These are phyloP conservation scores for Fomitopsis pulvina DNA, from an alignment of 768 basidiomycete genomes.

Conservation along the genomic window DNA sequence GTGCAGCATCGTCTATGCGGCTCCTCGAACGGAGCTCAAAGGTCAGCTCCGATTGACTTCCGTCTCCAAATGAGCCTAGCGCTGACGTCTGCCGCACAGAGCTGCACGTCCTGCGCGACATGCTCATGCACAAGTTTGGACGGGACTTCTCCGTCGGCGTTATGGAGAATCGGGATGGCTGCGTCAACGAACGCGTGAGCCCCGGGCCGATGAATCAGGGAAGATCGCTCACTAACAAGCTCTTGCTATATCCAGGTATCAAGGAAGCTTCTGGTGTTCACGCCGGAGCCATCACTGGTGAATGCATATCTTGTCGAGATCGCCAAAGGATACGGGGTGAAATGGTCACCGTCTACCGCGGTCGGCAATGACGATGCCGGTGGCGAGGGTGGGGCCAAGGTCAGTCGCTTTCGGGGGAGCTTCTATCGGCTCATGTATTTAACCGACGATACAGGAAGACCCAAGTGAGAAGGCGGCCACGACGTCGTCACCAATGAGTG, in stretches of 20 bases:
- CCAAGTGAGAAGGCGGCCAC: constrained; percentile 4
- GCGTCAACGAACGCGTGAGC: constrained; percentile 80
- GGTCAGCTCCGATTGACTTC: constrained; percentile 34
- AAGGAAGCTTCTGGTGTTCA: constrained; percentile 63
- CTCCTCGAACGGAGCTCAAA: constrained; percentile 87
- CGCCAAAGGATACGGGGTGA: constrained; percentile 76
- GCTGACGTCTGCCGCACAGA: constrained; percentile 37
- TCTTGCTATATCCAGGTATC: constrained; percentile 45
- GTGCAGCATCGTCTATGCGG: constrained; percentile 82
- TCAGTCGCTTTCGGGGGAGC: constrained; percentile 24
- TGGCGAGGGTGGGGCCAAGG: constrained; percentile 30
- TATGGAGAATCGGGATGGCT: constrained; percentile 76
- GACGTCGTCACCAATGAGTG: constrained; percentile 12
- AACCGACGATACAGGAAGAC: constrained; percentile 6
- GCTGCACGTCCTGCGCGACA: constrained; percentile 83
- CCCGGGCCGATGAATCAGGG: neutral
- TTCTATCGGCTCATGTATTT: neutral
- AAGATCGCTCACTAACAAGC: neutral
- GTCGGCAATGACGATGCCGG: constrained; percentile 21
- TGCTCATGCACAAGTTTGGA: constrained; percentile 95
- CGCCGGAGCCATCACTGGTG: constrained; percentile 70
- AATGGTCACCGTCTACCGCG: constrained; percentile 45
- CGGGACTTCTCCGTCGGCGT: constrained; percentile 82
- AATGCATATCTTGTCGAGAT: constrained; percentile 89
- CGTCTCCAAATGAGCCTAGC: neutral